Evolutionary conservation across 1,139 yeast species (phyloP), one percentile per base, ranked within the genome.

Genomic region (Pichia sp.): DNA sequence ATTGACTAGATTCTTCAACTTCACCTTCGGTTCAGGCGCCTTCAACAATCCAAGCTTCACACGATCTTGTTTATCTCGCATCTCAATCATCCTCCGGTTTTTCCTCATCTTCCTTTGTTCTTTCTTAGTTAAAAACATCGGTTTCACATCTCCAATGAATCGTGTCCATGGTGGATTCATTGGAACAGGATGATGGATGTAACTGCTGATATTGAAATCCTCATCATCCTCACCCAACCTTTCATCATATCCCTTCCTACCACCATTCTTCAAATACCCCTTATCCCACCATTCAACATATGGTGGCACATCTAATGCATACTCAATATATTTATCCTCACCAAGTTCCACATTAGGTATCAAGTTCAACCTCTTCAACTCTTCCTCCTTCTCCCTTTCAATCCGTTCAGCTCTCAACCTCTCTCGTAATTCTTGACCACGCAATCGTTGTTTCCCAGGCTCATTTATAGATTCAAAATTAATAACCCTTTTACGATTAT

Each of bases 11-110:
- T 88, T 91, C 30, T 80, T 74, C 35, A 86, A 63, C 50, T 80
- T 85, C 22, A 88, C 85, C 57, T 88, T 91, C 3, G 96, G 95
- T 6, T 82, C 81, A 0, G 96, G 96, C 3, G 94, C 83, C 0
- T 94, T 82, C 34, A 80, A 87, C 18, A 88, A 61, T 0, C 98
- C 98, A 6, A 85, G 62, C 43, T 77, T 71, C 21, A 88, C 79
- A 33, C 84, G 65, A 48, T 86, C 93, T 52, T 85, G 95, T 42
- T 72, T 69, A 33, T 79, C 91, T 50, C 80, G 77, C 42, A 76
- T 74, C 39, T 62, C 66, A 34, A 70, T 69, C 33, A 77, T 75
- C 39, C 97, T 63, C 29, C 74, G 79, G 43, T 81, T 82, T 41
- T 81, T 72, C 32, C 96, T 68, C 29, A 81, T 68, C 39, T 91